Evolutionary conservation across 139 green algal genomes (phyloP).

Genomic region (Marvania coccoides): DNA sequence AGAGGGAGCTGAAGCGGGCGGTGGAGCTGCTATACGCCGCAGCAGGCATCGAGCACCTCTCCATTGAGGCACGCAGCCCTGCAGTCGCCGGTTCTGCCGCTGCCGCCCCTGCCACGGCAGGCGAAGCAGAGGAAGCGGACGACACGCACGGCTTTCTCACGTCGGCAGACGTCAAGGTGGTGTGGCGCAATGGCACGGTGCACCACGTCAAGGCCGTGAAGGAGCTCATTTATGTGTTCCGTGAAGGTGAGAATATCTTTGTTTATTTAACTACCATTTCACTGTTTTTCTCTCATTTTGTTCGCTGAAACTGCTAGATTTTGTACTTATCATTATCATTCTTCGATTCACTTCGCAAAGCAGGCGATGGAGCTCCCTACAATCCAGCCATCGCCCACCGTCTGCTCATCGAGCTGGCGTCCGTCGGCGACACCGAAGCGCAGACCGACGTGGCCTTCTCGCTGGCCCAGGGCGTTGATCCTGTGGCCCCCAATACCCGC

Average conservation of each 20-base stretch:
- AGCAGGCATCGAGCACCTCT: constrained; percentile 34
- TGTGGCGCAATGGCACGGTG: constrained; percentile 9
- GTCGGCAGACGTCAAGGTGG: constrained; percentile 5
- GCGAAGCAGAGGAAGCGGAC: neutral
- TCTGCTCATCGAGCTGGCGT: constrained; percentile 55
- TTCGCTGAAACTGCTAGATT: no score
- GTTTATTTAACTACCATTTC: neutral
- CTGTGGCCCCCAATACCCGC: constrained; percentile 4
- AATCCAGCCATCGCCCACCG: constrained; percentile 49
- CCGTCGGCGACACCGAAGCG: constrained; percentile 54
- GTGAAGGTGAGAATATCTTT: constrained; percentile 15
- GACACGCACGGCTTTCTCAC: constrained; percentile 6
- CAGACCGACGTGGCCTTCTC: constrained; percentile 60
- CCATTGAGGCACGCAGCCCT: neutral
- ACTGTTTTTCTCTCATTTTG: no score
- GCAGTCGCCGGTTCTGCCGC: neutral
- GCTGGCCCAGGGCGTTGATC: constrained; percentile 50
- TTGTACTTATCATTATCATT: no score
- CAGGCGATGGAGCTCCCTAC: constrained; percentile 39
- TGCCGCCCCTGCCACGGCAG: neutral
- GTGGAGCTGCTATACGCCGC: constrained; percentile 30
- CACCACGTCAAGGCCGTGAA: constrained; percentile 17
- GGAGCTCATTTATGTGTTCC: constrained; percentile 35
- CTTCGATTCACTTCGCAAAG: no score
- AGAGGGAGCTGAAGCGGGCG: constrained; percentile 21